A percentile compares a stretch with the other conserved stretches of the same genome.
Conservation (phyloP, 2,329 filamentous ascomycete genomes). For the Lachnellula arida region DNA sequence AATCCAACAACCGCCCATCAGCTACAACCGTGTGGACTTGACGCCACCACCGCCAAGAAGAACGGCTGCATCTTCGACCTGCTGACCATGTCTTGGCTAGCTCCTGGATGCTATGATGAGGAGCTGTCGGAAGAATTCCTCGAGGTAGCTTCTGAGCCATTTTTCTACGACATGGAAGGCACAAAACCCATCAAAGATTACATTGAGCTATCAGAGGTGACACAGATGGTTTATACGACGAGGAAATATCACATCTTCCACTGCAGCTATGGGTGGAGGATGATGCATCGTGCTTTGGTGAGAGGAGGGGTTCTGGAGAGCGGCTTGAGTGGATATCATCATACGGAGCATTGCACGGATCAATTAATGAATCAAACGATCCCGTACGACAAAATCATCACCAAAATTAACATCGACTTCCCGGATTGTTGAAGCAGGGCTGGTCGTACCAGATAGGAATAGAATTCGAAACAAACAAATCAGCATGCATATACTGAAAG, state of each 20-base stretch:
- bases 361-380: neutral
- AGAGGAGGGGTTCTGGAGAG: neutral
- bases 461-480: too few relatives aligned
- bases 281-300: neutral
- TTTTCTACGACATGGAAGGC: neutral
- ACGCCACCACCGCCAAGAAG: neutral
- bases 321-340: neutral
- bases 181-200: neutral
- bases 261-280: neutral
- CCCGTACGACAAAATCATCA: neutral
- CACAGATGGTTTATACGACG: neutral
- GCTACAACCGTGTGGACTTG: neutral
- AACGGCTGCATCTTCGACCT: conserved; percentile 2
- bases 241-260: conserved; percentile 3
- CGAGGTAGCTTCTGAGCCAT: neutral
- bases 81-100: neutral
- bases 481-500: too few relatives aligned
- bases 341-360: neutral
- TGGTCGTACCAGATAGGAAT: too few relatives aligned
- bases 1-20: neutral
- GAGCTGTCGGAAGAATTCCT: neutral
- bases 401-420: neutral
- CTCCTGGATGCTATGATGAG: neutral
- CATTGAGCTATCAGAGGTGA: neutral
- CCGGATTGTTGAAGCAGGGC: neutral